Evolutionary conservation across 176 grass and related monocot genomes (phyloP), one percentile per base, ranked within the genome.

Genomic region (Ampelocalamus luodianensis): DNA sequence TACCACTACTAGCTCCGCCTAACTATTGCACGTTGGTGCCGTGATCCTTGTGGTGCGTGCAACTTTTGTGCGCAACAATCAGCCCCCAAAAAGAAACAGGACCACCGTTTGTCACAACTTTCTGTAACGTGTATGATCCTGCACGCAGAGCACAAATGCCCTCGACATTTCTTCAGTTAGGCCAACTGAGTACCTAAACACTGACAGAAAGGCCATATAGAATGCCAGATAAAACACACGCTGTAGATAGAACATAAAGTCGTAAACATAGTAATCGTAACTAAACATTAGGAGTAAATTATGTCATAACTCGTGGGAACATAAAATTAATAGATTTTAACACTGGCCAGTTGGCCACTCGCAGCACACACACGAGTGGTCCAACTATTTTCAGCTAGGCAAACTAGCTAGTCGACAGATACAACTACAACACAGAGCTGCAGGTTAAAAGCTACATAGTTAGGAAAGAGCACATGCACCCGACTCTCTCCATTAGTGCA

Each of bases 401-500:
- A 77, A 56, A 85, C 72, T 85, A 82, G 78, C 65, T 59, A 82
- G 61, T n/a, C 39, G 59, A 88, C 29, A 72, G 83, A 64, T 85
- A 88, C 72, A 56, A 66, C 77, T 78, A 84, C 82, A 73, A 79
- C 49, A 83, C 10, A 69, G 70, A 69, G 70, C 56, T 34, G 66
- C 54, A 72, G 71, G 82, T 82, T 79, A 79, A 89, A 49, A 71
- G 83, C 90, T 94, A 86, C 22, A 74, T 90, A 86, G 86, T 88
- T 89, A 83, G 79, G 76, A 67, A 65, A 80, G 63, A 91, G 40
- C 83, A 42, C 77, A 20, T 73, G 74, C 72, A 64, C 43, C 26
- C 54, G 2, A 42, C 85, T 85, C 68, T 87, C 64, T 80, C 89
- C 90, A 81, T 92, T 85, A 98, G 89, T 98, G 89, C 72, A 98